phyloP scores from a whole-genome alignment of 2,329 filamentous ascomycete genomes.

The Chalaropsis ovoidea region DNA sequence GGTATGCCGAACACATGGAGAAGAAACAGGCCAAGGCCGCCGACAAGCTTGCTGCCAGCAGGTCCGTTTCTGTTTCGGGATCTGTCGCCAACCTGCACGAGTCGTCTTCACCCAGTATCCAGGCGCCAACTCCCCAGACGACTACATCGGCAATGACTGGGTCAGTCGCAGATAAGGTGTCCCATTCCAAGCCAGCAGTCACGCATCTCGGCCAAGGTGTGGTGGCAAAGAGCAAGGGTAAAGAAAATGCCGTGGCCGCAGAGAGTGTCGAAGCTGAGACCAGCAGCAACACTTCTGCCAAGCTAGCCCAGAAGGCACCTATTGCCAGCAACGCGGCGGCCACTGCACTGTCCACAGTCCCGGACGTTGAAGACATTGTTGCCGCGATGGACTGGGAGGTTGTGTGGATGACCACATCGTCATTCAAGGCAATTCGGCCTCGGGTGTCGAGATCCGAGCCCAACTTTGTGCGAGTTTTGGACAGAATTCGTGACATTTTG shows the following conservation, averaged over 20 bases:
- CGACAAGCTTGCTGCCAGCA: not conserved
- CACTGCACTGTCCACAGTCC: not conserved
- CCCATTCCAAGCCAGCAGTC: not conserved
- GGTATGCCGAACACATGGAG: not conserved
- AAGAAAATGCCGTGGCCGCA: not conserved
- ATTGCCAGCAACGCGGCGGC: not conserved
- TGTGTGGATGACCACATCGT: slow-evolving; percentile 20
- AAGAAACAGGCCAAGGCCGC: not conserved
- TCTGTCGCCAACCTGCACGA: not conserved
- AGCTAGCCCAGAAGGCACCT: not conserved
- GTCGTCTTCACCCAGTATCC: not conserved
- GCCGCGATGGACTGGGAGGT: slow-evolving; percentile 23
- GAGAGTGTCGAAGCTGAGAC: not conserved
- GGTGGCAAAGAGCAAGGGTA: not conserved
- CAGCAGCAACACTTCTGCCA: not conserved
- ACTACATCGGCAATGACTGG: not conserved
- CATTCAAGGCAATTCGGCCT: slow-evolving; percentile 22
- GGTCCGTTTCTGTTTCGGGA: not conserved
- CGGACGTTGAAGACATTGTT: not conserved
- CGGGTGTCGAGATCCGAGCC: slow-evolving; percentile 6
- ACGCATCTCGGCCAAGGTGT: not conserved
- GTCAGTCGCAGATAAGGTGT: not conserved
- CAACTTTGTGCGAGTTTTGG: slow-evolving; percentile 14
- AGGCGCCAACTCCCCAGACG: not conserved
- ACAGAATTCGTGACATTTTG: slow-evolving; percentile 22